Percentiles rank a stretch among this genome's conserved stretches.
Evolutionary conservation across 2,329 filamentous ascomycete genomes (phyloP).

Genomic region (Fusarium verrucosum): DNA sequence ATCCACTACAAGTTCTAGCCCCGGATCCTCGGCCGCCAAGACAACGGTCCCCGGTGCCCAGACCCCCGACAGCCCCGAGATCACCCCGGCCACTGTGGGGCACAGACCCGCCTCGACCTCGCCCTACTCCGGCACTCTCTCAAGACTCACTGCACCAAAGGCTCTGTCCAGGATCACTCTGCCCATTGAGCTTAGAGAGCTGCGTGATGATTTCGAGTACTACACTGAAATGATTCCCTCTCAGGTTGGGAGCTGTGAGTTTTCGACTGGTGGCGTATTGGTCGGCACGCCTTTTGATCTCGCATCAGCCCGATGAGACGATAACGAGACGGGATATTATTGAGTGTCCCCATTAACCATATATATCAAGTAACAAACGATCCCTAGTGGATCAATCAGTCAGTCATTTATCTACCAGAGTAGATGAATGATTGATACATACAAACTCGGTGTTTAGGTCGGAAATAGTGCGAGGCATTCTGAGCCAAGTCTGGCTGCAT

Average conservation of each 20-base stretch:
- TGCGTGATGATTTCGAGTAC: constrained; percentile 47
- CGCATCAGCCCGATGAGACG: constrained; percentile 23
- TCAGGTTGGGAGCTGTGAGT: constrained; percentile 44
- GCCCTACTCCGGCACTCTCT: constrained; percentile 46
- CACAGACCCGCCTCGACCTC: constrained; percentile 30
- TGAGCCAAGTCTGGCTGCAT: constrained; percentile 2
- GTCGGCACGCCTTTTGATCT: constrained; percentile 17
- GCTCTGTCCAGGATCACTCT: constrained; percentile 47
- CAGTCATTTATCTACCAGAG: neutral
- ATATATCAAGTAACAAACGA: constrained; percentile 2
- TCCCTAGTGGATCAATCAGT: neutral
- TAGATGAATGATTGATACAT: constrained; percentile 17
- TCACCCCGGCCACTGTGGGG: constrained; percentile 38
- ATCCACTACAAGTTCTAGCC: too few species aligned
- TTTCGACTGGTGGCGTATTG: constrained; percentile 31
- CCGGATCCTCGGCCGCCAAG: constrained; percentile 32
- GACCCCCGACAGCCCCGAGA: constrained; percentile 18
- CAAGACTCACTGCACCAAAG: constrained; percentile 47
- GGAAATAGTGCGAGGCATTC: constrained; percentile 3
- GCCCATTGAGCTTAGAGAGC: constrained; percentile 45
- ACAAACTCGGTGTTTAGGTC: constrained; percentile 35
- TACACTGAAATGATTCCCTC: constrained; percentile 46
- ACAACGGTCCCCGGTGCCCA: constrained; percentile 23
- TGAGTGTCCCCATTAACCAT: neutral
- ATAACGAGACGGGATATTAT: too few species aligned